Conservation (phyloP, 768 basidiomycete species). For the Cyathus striatus region DNA sequence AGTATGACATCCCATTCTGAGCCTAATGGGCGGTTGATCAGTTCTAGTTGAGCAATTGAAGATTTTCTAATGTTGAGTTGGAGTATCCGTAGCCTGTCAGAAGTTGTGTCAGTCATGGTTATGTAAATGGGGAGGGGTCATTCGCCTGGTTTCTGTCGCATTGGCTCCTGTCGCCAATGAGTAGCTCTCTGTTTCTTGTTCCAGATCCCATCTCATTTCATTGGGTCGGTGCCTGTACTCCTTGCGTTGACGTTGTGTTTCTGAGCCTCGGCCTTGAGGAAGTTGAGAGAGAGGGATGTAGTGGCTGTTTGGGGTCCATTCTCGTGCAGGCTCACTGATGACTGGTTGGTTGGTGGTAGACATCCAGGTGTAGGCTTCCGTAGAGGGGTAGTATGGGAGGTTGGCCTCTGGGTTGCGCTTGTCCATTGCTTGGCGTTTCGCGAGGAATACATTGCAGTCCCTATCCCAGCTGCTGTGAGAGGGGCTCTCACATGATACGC, state of each 20-base stretch:
- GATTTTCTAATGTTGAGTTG: constrained; percentile 11
- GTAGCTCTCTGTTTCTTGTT: no score
- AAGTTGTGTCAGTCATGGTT: neutral
- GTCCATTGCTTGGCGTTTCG: neutral
- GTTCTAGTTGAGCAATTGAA: constrained; percentile 4
- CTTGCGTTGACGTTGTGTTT: no score
- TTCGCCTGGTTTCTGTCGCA: no score
- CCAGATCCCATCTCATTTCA: no score
- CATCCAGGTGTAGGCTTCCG: neutral
- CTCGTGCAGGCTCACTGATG: neutral
- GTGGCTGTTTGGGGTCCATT: no score
- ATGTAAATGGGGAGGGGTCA: no score
- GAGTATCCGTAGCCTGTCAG: constrained; percentile 1
- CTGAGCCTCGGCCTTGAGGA: neutral
- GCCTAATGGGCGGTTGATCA: constrained; percentile 1
- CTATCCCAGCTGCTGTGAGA: neutral
- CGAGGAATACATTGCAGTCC: neutral
- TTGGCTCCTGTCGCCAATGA: no score
- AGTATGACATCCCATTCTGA: constrained; percentile 6
- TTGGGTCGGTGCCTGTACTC: no score
- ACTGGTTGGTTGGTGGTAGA: neutral
- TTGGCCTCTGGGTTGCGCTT: no score
- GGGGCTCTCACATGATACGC: neutral
- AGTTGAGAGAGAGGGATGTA: neutral
- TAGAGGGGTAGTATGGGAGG: neutral